Conservation (phyloP, 371 early-diverging fungal genomes). For the Zychaea mexicana region DNA sequence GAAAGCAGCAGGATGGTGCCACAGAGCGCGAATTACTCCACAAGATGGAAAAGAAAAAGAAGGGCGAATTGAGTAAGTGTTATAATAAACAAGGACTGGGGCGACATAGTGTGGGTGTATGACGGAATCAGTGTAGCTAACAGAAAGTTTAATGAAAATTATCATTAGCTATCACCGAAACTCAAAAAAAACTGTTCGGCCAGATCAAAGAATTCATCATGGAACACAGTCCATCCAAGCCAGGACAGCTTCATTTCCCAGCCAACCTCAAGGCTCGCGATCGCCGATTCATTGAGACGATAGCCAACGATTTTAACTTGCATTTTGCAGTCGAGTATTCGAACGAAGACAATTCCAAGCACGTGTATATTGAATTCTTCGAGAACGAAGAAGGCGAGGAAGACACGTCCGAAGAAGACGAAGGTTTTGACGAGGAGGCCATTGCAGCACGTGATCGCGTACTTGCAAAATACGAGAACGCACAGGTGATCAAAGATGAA, state of each 20-base stretch:
- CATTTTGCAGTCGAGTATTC: slow-evolving; percentile 42
- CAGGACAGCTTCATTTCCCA: slow-evolving; percentile 47
- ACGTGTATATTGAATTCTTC: slow-evolving; percentile 53
- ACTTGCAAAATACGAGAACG: slow-evolving; percentile 65
- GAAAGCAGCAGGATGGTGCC: slow-evolving; percentile 52
- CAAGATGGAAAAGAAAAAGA: slow-evolving; percentile 51
- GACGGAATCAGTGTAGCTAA: neutral
- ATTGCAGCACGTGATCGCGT: slow-evolving; percentile 69
- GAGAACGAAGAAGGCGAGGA: slow-evolving; percentile 42
- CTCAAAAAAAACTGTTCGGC: slow-evolving; percentile 58
- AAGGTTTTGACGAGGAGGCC: slow-evolving; percentile 50
- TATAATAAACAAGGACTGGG: neutral
- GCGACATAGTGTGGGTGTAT: neutral
- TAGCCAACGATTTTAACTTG: slow-evolving; percentile 70
- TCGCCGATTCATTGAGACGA: slow-evolving; percentile 61
- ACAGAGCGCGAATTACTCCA: slow-evolving; percentile 43
- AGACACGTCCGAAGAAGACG: slow-evolving; percentile 52
- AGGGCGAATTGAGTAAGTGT: slow-evolving; percentile 13
- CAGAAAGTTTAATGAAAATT: neutral
- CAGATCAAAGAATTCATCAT: slow-evolving; percentile 58
- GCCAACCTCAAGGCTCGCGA: slow-evolving; percentile 57
- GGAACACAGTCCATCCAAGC: slow-evolving; percentile 28
- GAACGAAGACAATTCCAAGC: slow-evolving; percentile 41
- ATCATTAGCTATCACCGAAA: slow-evolving; percentile 56
- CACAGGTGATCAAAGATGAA: slow-evolving; percentile 61